These are phyloP conservation scores for Teratosphaeria viscida DNA, from an alignment of 2,329 filamentous ascomycete species.

Conservation along the genomic window DNA sequence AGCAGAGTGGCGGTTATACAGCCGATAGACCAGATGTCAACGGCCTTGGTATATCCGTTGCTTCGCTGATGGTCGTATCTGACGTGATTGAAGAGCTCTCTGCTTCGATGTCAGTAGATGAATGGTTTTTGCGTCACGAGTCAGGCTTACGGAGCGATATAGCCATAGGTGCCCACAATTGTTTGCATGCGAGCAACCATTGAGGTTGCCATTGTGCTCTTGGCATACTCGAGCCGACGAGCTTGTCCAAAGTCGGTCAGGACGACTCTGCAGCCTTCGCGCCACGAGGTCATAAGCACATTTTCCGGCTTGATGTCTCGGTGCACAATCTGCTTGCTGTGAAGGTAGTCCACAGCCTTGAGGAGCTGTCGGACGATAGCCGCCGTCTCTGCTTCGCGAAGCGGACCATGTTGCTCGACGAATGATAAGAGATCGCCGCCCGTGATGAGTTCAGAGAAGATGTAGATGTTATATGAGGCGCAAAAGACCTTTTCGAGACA, in stretches of 20 bases:
- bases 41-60: conserved; percentile 45
- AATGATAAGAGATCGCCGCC: conserved; percentile 53
- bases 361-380: conserved; percentile 47
- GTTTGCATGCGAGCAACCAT: conserved; percentile 40
- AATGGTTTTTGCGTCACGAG: neutral
- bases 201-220: conserved; percentile 13
- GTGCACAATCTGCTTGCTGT: conserved; percentile 46
- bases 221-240: conserved; percentile 26
- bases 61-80: conserved; percentile 5
- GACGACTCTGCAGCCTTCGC: conserved; percentile 42
- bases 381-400: conserved; percentile 42
- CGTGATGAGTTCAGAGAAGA: conserved; percentile 51
- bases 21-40: conserved; percentile 56
- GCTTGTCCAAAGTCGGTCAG: conserved; percentile 53
- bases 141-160: conserved; percentile 47
- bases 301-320: conserved; percentile 56
- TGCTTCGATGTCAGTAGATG: conserved; percentile 7
- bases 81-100: conserved; percentile 28
- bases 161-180: conserved; percentile 46
- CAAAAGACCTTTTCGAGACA: conserved; percentile 46
- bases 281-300: conserved; percentile 47
- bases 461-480: conserved; percentile 45
- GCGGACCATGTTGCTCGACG: conserved; percentile 38
- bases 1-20: conserved; percentile 43
- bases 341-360: conserved; percentile 49